phyloP scores from a whole-genome alignment of 2,329 filamentous ascomycete species.

The Pyrenochaeta sp. region DNA sequence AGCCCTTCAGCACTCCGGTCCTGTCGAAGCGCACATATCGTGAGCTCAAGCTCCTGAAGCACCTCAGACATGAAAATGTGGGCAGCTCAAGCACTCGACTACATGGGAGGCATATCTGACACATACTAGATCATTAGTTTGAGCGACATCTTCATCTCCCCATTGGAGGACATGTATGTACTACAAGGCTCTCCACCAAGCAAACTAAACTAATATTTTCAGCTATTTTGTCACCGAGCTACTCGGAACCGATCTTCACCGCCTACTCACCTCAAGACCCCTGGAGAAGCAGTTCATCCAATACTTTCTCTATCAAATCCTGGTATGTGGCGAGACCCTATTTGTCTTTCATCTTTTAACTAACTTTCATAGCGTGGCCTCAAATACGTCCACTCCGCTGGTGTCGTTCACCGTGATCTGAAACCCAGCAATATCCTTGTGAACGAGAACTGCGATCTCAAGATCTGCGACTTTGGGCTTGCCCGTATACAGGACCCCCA shows the following conservation, averaged over 20 bases:
- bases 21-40: conserved; percentile 97
- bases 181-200: neutral
- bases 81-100: conserved; percentile 24
- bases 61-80: conserved; percentile 96
- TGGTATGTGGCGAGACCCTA: conserved; percentile 72
- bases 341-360: conserved; percentile 21
- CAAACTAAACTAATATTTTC: conserved; percentile 28
- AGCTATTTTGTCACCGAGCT: conserved; percentile 99
- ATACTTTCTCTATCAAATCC: conserved; percentile 99
- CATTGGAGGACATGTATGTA: conserved; percentile 93
- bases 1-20: conserved; percentile 99
- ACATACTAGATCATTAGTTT: conserved; percentile 81
- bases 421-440: conserved; percentile 99
- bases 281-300: conserved; percentile 99
- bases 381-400: conserved; percentile 99
- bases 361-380: conserved; percentile 75
- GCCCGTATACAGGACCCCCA: conserved; percentile 98
- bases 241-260: conserved; percentile 93
- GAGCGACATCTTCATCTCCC: conserved; percentile 99
- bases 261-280: conserved; percentile 90
- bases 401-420: conserved; percentile 95
- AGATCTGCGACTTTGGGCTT: conserved; percentile 98
- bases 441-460: conserved; percentile 99
- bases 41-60: conserved; percentile 96
- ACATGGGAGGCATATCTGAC: conserved; percentile 21